These are phyloP conservation scores for Podospora tetraspora DNA, from an alignment of 495 filamentous ascomycete genomes.

Conservation along the genomic window DNA sequence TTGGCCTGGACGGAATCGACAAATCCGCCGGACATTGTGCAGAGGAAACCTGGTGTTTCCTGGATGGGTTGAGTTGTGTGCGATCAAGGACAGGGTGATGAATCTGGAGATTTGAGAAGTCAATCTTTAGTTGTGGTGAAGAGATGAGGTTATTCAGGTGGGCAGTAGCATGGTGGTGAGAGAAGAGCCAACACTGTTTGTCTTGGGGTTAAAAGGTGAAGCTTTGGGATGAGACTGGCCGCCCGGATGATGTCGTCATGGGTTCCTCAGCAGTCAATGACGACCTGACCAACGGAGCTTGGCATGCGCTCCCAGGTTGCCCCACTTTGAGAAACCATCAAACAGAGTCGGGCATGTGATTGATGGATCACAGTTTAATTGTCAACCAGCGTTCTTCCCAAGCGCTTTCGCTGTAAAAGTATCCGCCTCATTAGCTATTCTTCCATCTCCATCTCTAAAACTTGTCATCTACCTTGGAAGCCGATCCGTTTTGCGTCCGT, in stretches of 20 bases:
- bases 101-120: not conserved
- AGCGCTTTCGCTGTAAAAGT: not conserved
- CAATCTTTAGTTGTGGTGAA: not conserved
- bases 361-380: not conserved
- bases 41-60: not conserved
- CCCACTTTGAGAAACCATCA: not conserved
- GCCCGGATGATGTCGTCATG: slow-evolving; percentile 17
- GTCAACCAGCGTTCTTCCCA: not conserved
- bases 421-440: not conserved
- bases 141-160: not conserved
- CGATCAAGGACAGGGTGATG: not conserved
- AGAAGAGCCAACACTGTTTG: not conserved
- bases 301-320: not conserved
- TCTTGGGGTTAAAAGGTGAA: not conserved
- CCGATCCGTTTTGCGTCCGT: not conserved
- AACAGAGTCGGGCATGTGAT: not conserved
- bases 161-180: not conserved
- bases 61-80: not conserved
- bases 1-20: slow-evolving; percentile 33
- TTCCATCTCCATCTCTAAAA: not conserved
- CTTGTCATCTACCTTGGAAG: not conserved
- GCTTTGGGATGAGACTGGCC: not conserved
- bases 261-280: slow-evolving; percentile 10
- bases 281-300: not conserved
- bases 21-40: slow-evolving; percentile 23